phyloP scores from a whole-genome alignment of 768 basidiomycete species.

The Pleurotus tuoliensis region DNA sequence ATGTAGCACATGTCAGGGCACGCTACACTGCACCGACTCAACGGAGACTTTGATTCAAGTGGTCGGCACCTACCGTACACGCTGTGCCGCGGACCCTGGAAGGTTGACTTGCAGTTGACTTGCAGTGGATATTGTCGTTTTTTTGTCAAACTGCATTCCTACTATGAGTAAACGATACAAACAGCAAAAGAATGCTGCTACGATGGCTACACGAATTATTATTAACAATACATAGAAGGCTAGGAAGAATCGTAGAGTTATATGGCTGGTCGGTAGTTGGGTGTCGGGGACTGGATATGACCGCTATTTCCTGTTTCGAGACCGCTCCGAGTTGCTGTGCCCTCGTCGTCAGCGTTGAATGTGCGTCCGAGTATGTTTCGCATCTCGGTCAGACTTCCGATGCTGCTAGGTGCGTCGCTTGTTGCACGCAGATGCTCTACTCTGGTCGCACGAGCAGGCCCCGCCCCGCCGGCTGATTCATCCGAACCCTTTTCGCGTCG shows the following conservation, averaged over 20 bases:
- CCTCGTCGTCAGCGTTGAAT: neutral
- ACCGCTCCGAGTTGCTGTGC: conserved; percentile 4
- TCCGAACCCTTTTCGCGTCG: conserved; percentile 1
- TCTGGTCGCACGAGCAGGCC: neutral
- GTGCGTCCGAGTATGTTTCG: neutral
- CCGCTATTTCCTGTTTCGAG: conserved; percentile 4
- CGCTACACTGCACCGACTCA: neutral
- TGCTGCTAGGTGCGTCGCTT: neutral
- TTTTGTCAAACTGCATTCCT: neutral
- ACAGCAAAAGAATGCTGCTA: neutral
- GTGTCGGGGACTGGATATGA: neutral
- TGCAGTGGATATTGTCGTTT: too few species aligned
- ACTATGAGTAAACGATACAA: neutral
- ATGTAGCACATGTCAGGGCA: conserved; percentile 3
- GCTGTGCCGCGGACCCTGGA: neutral
- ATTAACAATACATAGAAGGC: too few species aligned
- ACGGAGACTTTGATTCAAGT: neutral
- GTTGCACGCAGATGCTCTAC: neutral
- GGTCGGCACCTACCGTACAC: neutral
- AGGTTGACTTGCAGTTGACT: neutral
- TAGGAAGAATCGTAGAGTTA: neutral
- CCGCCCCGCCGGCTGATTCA: neutral
- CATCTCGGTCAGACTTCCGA: conserved; percentile 1
- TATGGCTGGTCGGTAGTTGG: neutral
- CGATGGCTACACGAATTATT: too few species aligned